Evolutionary conservation across 805 yeast genomes (phyloP).

Genomic region (Sugiyamaella floridensis): DNA sequence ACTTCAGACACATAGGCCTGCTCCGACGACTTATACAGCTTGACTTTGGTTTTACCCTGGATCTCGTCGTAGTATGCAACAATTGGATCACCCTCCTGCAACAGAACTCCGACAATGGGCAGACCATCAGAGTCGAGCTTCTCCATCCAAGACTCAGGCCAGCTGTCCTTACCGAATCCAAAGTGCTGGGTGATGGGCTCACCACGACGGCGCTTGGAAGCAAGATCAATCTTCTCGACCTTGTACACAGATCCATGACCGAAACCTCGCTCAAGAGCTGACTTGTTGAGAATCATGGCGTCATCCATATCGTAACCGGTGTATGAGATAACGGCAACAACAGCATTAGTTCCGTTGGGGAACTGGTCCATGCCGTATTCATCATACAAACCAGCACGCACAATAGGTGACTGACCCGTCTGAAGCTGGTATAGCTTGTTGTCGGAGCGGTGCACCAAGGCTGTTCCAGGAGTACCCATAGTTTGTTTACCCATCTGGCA

Average conservation of each 20-base stretch:
- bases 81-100: slow-evolving; percentile 94
- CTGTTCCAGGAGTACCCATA: slow-evolving; percentile 99
- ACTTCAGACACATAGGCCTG: slow-evolving; percentile 95
- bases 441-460: slow-evolving; percentile 83
- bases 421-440: slow-evolving; percentile 90
- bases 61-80: slow-evolving; percentile 90
- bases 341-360: slow-evolving; percentile 98
- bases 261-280: slow-evolving; percentile 96
- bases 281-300: slow-evolving; percentile 96
- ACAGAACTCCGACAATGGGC: slow-evolving; percentile 79
- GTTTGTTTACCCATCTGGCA: slow-evolving; percentile 99
- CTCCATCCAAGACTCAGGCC: slow-evolving; percentile 88
- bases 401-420: slow-evolving; percentile 95
- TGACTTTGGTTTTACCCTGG: slow-evolving; percentile 80
- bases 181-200: slow-evolving; percentile 92
- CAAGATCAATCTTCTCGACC: slow-evolving; percentile 83
- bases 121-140: slow-evolving; percentile 88
- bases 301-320: slow-evolving; percentile 99
- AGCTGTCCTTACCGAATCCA: slow-evolving; percentile 88
- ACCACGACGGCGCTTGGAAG: slow-evolving; percentile 72
- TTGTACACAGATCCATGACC: slow-evolving; percentile 96
- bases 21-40: slow-evolving; percentile 89
- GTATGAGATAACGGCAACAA: slow-evolving; percentile 96
- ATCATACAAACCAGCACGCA: slow-evolving; percentile 85
- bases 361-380: slow-evolving; percentile 97